These are phyloP conservation scores for Aspergillus luchuensis DNA, from an alignment of 2,329 filamentous ascomycete species.

Conservation along the genomic window DNA sequence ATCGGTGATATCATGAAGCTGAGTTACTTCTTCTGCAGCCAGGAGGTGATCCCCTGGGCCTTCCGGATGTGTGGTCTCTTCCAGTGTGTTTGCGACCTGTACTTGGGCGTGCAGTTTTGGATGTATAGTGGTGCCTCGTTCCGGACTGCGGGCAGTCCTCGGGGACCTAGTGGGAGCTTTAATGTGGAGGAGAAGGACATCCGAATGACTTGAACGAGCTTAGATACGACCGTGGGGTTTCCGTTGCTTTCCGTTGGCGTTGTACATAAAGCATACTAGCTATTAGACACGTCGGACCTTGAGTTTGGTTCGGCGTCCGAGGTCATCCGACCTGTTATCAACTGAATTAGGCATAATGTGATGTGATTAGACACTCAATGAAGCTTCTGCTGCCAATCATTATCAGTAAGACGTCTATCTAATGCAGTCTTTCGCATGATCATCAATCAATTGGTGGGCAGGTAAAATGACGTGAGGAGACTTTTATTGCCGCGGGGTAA, in stretches of 20 bases:
- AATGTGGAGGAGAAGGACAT: conserved; percentile 41
- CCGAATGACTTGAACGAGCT: conserved; percentile 35
- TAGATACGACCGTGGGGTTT: neutral
- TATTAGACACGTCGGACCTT: neutral
- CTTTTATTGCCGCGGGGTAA: neutral
- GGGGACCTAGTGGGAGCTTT: conserved; percentile 31
- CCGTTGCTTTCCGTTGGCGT: conserved; percentile 2
- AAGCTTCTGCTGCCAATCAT: neutral
- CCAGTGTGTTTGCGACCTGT: conserved; percentile 51
- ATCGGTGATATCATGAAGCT: conserved; percentile 55
- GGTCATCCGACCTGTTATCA: neutral
- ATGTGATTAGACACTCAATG: neutral
- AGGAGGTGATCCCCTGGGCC: conserved; percentile 48
- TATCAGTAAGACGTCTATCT: neutral
- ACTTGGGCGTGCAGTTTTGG: conserved; percentile 52
- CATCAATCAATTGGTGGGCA: neutral
- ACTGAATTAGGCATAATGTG: neutral
- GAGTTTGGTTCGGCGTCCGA: neutral
- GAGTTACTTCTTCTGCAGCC: conserved; percentile 52
- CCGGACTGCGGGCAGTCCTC: conserved; percentile 26
- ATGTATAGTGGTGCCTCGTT: conserved; percentile 44
- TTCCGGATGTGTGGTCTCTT: conserved; percentile 54
- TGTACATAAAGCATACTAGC: neutral
- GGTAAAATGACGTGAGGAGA: neutral
- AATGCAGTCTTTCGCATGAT: neutral